These are phyloP conservation scores for Sordariomycetes sp. DNA, from an alignment of 2,329 filamentous ascomycete species.

Conservation along the genomic window DNA sequence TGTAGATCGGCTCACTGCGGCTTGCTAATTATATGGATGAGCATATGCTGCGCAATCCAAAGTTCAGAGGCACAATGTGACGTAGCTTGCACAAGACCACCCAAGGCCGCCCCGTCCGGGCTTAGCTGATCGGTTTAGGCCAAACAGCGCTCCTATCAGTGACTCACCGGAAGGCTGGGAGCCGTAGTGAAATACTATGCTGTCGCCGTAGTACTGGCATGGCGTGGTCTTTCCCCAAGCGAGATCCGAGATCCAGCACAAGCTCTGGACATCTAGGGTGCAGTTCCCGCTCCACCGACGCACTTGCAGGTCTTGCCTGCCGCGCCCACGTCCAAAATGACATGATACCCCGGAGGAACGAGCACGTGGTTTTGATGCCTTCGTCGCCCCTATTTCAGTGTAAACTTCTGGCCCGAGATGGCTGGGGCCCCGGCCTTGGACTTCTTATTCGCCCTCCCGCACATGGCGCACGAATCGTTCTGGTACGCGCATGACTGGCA, in stretches of 20 bases:
- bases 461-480: slow-evolving; percentile 51
- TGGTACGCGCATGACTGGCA: slow-evolving; percentile 55
- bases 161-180: too few species aligned
- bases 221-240: too few species aligned
- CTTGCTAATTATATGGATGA: background rate
- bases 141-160: background rate
- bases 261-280: too few species aligned
- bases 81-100: background rate
- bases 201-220: too few species aligned
- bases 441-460: slow-evolving; percentile 47
- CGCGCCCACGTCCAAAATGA: background rate
- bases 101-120: background rate
- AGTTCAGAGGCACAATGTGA: background rate
- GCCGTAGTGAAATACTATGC: too few species aligned
- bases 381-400: slow-evolving; percentile 37
- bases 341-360: background rate
- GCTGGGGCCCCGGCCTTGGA: slow-evolving; percentile 37
- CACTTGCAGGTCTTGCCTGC: too few species aligned
- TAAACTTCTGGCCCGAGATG: slow-evolving; percentile 52
- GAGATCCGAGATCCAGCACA: too few species aligned
- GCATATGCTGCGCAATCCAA: background rate
- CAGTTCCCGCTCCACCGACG: too few species aligned
- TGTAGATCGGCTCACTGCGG: background rate
- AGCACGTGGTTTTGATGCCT: background rate
- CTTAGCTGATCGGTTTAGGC: background rate